A percentile compares a stretch with the other conserved stretches of the same genome.
These are phyloP conservation scores for Rosa hybrid DNA, from an alignment of 331 rosid genomes.

Conservation along the genomic window DNA sequence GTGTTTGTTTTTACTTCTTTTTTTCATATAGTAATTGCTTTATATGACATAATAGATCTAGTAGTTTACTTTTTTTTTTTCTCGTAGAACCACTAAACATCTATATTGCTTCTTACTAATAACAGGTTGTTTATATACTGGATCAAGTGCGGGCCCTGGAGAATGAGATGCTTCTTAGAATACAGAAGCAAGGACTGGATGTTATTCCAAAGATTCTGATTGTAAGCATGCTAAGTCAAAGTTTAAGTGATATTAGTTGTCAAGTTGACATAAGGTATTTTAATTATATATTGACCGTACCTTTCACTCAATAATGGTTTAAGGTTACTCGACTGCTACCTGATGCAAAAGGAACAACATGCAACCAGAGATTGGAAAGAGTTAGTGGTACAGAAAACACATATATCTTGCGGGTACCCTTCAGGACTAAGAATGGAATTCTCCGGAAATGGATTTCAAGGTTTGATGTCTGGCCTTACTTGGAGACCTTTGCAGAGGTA, in stretches of 20 bases:
- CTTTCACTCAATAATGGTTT: neutral
- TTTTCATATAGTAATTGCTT: neutral
- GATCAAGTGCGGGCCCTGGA: conserved; percentile 41
- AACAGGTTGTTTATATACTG: conserved; percentile 35
- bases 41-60: neutral
- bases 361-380: conserved; percentile 35
- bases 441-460: conserved; percentile 38
- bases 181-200: conserved; percentile 33
- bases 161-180: conserved; percentile 35
- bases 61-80: neutral
- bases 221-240: conserved; percentile 15
- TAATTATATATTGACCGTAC: neutral
- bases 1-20: neutral
- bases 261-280: neutral
- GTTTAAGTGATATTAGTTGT: neutral
- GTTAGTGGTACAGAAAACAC: conserved; percentile 32
- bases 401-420: conserved; percentile 30
- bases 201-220: conserved; percentile 31
- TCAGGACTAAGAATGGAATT: conserved; percentile 28
- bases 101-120: neutral
- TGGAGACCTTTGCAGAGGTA: conserved; percentile 51
- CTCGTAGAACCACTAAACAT: neutral
- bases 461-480: conserved; percentile 47
- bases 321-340: conserved; percentile 33
- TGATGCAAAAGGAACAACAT: conserved; percentile 34